Percentiles rank a stretch among this genome's conserved stretches.
Conservation (phyloP, 805 yeast genomes). For the Saccharomycopsis schoenii region DNA sequence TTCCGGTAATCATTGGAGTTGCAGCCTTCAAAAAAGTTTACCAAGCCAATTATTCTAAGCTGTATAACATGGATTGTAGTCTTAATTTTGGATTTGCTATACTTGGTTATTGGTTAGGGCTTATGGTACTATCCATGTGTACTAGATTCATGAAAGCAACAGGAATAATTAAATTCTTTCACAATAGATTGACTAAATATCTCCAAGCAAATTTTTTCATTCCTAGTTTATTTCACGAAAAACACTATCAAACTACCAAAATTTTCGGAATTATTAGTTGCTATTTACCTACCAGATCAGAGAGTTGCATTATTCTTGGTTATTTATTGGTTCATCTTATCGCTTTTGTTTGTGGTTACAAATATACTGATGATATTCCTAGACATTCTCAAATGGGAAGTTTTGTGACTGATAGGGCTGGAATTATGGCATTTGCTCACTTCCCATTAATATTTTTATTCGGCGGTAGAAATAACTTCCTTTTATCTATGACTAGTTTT, state of each 20-base stretch:
- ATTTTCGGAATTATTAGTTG: conserved; percentile 15
- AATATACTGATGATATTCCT: conserved; percentile 23
- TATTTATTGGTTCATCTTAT: conserved; percentile 26
- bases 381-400: conserved; percentile 30
- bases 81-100: conserved; percentile 9
- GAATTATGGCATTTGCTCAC: conserved; percentile 27
- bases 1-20: conserved; percentile 5
- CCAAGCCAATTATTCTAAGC: not conserved
- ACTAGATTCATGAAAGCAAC: conserved; percentile 7
- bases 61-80: not conserved
- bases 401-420: conserved; percentile 32
- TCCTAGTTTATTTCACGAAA: conserved; percentile 23
- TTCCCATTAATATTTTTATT: conserved; percentile 51
- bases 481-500: conserved; percentile 53
- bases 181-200: conserved; percentile 5
- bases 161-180: conserved; percentile 6
- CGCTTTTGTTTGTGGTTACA: conserved; percentile 23
- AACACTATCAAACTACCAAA: conserved; percentile 22
- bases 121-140: conserved; percentile 7
- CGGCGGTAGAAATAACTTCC: conserved; percentile 65
- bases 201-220: conserved; percentile 22
- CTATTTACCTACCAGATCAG: conserved; percentile 31
- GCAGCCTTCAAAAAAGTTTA: conserved; percentile 2
- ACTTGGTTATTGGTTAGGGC: conserved; percentile 14
- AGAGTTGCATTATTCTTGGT: conserved; percentile 27